These are phyloP conservation scores for Microbotryum intermedium DNA, from an alignment of 1,284 basidiomycete genomes.

Conservation along the genomic window DNA sequence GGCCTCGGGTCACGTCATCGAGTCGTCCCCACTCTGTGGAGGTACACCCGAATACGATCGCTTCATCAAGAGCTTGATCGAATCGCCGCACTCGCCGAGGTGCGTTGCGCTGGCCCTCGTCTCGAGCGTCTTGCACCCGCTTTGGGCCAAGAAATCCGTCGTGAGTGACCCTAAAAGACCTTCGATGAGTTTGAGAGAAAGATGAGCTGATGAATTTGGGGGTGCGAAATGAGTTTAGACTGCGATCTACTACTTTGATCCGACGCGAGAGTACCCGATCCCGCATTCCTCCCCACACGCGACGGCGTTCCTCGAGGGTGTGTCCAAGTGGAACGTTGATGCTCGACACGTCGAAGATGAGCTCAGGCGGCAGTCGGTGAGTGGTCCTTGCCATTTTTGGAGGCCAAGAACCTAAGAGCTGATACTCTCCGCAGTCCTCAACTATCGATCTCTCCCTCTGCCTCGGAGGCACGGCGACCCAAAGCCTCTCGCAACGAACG, in stretches of 20 bases:
- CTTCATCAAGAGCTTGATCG: constrained; percentile 91
- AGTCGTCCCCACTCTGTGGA: constrained; percentile 84
- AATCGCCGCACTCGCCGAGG: constrained; percentile 76
- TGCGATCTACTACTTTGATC: constrained; percentile 46
- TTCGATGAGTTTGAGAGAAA: neutral
- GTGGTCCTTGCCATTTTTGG: constrained; percentile 40
- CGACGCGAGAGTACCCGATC: constrained; percentile 42
- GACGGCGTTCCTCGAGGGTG: constrained; percentile 74
- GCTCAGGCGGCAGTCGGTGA: constrained; percentile 85
- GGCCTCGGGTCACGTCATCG: constrained; percentile 67
- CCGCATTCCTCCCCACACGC: constrained; percentile 70
- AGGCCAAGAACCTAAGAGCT: neutral
- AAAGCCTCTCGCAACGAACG: constrained; percentile 68
- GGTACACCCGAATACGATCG: constrained; percentile 87
- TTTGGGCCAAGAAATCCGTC: constrained; percentile 69
- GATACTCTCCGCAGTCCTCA: constrained; percentile 54
- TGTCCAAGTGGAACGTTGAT: constrained; percentile 85
- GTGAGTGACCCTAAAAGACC: constrained; percentile 14
- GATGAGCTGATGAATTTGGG: neutral
- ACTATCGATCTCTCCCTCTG: constrained; percentile 97
- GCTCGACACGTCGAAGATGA: constrained; percentile 85
- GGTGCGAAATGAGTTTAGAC: constrained; percentile 24
- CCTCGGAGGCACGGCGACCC: constrained; percentile 74
- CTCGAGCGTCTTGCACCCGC: constrained; percentile 60
- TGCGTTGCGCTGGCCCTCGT: constrained; percentile 65